Evolutionary conservation across 345 rosid genomes (phyloP), one percentile per base, ranked within the genome.

Genomic region (Gossypium raimondii): DNA sequence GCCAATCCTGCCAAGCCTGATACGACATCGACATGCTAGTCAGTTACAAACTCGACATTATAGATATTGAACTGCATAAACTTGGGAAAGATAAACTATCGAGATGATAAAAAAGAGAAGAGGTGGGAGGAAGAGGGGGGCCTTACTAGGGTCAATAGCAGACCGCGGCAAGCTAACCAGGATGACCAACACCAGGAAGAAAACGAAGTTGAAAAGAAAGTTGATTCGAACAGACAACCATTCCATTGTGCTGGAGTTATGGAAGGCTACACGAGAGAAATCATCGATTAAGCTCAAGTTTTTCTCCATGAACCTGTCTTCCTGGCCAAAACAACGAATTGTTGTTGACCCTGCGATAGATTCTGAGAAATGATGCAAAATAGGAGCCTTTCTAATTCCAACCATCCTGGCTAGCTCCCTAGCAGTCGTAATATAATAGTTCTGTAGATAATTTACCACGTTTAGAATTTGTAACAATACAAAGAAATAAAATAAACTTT

Each of bases 401-500:
- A 89, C 79, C 92, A 94, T 83, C 84, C 98, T 86, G 18, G 97
- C 97, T 27, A 94, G 83, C 83, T 94, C 98, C 77, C 98, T 86
- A 10, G 98, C 97, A 11, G 93, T 82, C 48, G 91, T 79, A 75
- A 89, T 89, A 84, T 94, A 94, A 78, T 91, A 92, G 55, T 81
- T 84, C 98, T 94, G 91, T 80, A 83, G 38, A 67, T 45, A 64
- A 76, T 69, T 67, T 25, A 20, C 38, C 1, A 16, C 20, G 48
- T 41, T 14, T 18, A 41, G 55, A 43, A 47, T 52, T 44, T 62
- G 72, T 13, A 66, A 9, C 20, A 53, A 60, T 25, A 45, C 2
- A 11, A 50, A 50, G 73, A 27, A 52, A 51, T 17, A 69, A 27
- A 69, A 17, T 17, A 27, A 25, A 51, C 38, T 14, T 51, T 25